Evolutionary conservation across 2,329 filamentous ascomycete species (phyloP).

Genomic region (Penicillium griseofulvum): DNA sequence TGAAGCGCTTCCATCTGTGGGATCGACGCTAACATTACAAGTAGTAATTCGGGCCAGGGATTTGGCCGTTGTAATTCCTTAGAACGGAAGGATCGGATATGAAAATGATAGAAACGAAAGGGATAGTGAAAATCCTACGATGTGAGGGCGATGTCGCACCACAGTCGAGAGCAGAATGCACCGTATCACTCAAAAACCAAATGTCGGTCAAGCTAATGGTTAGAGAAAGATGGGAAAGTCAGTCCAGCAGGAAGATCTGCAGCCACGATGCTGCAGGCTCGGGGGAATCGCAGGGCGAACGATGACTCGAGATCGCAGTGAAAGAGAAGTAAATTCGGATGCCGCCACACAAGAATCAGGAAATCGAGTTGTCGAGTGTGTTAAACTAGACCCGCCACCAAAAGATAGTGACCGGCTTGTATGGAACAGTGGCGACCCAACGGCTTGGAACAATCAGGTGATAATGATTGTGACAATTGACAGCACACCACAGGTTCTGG

Average conservation of each 20-base stretch:
- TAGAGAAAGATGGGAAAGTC: slow-evolving; percentile 18
- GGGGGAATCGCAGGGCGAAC: neutral
- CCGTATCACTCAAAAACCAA: slow-evolving; percentile 35
- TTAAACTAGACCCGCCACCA: neutral
- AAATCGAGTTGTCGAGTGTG: neutral
- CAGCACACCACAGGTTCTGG: slow-evolving; percentile 15
- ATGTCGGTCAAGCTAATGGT: slow-evolving; percentile 37
- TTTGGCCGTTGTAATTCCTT: slow-evolving; percentile 5
- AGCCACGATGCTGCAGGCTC: slow-evolving; percentile 21
- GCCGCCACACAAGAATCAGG: neutral
- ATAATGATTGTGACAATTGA: slow-evolving; percentile 23
- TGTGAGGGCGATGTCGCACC: slow-evolving; percentile 27
- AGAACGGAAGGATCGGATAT: slow-evolving; percentile 13
- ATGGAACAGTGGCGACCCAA: slow-evolving; percentile 20
- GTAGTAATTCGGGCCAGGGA: slow-evolving; percentile 5
- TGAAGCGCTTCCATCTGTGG: slow-evolving; percentile 38
- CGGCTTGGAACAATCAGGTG: slow-evolving; percentile 21
- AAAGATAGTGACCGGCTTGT: neutral
- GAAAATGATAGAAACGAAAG: slow-evolving; percentile 14
- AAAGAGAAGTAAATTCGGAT: neutral
- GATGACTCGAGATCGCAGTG: neutral
- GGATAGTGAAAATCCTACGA: slow-evolving; percentile 14
- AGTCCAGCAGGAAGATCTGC: slow-evolving; percentile 24
- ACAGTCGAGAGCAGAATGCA: slow-evolving; percentile 32
- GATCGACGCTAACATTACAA: slow-evolving; percentile 39